Evolutionary conservation across 495 filamentous ascomycete genomes (phyloP), one percentile per base, ranked within the genome.

Genomic region (Neurospora sp.): DNA sequence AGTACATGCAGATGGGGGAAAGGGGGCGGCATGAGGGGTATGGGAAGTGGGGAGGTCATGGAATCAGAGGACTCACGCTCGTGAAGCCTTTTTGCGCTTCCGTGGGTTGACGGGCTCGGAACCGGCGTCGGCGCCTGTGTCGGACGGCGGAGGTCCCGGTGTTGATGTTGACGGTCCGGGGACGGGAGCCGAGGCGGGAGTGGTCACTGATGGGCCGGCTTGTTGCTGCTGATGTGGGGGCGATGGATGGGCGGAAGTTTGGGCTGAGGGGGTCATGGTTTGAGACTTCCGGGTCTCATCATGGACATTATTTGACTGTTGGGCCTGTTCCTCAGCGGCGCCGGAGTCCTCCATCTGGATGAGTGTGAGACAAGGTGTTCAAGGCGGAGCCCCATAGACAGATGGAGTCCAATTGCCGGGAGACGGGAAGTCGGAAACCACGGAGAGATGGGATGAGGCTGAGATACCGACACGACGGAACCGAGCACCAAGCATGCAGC

Each of bases 41-140:
- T 18, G 41, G 41, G 16, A 44, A 18, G 16, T 41, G 16, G 5
- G 18, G 41, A 14, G 20, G 12, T 5, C 35, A 27, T 23, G 0
- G 31, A 38, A 7, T 6, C 1, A 3, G 23, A 62, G 9, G 2
- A 78, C 80, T 70, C 78, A 81, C 80, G 81, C 81, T 48, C 81
- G 72, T n/a, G 81, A 82, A 14, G 79, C 78, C 76, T 82, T 82
- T 72, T 81, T 82, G 39, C 81, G 74, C 74, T 82, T 82, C 10
- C 81, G 79, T 27, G 81, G 81, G 72, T 82, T 82, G 35, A 74
- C 75, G 0, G 81, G 75, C n/a, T 82, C 81, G 31, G 74, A 75
- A 11, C 81, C 77, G 18, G 77, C 77, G 70, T 80, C 76, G 12
- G 75, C 76, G 0, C 77, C 77, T 41, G 78, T 70, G 40, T 76